Conservation (phyloP, 768 basidiomycete species). For the Tubosaeta sp. region DNA sequence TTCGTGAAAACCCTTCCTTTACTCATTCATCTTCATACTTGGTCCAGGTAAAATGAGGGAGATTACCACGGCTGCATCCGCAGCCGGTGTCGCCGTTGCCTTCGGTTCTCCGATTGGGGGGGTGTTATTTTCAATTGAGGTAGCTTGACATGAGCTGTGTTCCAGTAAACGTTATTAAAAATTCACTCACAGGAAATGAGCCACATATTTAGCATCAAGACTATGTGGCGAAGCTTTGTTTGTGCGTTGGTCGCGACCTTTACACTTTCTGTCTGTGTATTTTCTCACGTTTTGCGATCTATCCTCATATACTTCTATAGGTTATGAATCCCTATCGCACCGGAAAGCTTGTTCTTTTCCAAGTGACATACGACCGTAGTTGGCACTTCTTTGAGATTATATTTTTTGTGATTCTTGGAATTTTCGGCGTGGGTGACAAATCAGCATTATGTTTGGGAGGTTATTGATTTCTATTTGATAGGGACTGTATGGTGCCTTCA, state of each 20-base stretch:
- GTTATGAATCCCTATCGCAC: slow-evolving; percentile 98
- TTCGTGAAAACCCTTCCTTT: slow-evolving; percentile 32
- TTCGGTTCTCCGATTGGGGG: slow-evolving; percentile 98
- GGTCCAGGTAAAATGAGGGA: slow-evolving; percentile 74
- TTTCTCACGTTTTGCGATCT: slow-evolving; percentile 15
- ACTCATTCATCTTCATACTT: slow-evolving; percentile 14
- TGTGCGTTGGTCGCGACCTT: slow-evolving; percentile 97
- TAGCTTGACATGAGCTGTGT: slow-evolving; percentile 24
- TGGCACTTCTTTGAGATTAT: slow-evolving; percentile 99
- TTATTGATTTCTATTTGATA: slow-evolving; percentile 31
- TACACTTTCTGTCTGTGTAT: slow-evolving; percentile 76
- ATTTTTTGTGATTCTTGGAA: slow-evolving; percentile 90
- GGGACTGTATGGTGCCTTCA: slow-evolving; percentile 96
- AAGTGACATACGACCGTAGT: slow-evolving; percentile 94
- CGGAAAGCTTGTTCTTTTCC: slow-evolving; percentile 96
- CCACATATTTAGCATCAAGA: slow-evolving; percentile 92
- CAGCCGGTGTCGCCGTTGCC: slow-evolving; percentile 97
- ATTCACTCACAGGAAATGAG: slow-evolving; percentile 84
- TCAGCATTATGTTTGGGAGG: not conserved
- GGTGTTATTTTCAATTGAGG: slow-evolving; percentile 96
- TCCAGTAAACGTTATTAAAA: not conserved
- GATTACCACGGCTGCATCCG: slow-evolving; percentile 91
- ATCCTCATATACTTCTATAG: slow-evolving; percentile 39
- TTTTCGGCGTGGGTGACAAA: slow-evolving; percentile 75
- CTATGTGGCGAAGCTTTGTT: slow-evolving; percentile 98